phyloP scores from a whole-genome alignment of 1,284 basidiomycete species.

The Mixia osmundae region DNA sequence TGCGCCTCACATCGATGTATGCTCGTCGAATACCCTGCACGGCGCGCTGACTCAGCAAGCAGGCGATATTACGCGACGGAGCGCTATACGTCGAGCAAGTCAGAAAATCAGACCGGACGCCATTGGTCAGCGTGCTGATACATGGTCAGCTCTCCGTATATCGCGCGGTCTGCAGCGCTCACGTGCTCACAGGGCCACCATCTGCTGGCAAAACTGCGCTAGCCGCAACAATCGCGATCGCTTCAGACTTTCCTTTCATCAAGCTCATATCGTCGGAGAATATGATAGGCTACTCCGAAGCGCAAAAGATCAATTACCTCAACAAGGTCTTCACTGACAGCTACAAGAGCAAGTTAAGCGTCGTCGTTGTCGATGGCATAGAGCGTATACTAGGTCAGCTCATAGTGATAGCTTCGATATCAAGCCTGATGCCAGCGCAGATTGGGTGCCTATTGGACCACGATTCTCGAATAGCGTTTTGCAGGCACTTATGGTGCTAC shows the following conservation, averaged over 20 bases:
- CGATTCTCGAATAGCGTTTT: slow-evolving; percentile 87
- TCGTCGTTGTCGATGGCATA: slow-evolving; percentile 87
- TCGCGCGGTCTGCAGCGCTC: neutral
- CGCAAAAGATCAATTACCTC: slow-evolving; percentile 74
- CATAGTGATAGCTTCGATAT: neutral
- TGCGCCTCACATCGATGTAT: slow-evolving; percentile 44
- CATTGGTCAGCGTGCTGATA: slow-evolving; percentile 70
- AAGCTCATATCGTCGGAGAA: slow-evolving; percentile 88
- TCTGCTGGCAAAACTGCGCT: slow-evolving; percentile 89
- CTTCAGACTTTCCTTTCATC: slow-evolving; percentile 89
- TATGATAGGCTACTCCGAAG: slow-evolving; percentile 86
- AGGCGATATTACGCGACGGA: slow-evolving; percentile 78
- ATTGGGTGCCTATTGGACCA: slow-evolving; percentile 95
- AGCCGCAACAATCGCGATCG: slow-evolving; percentile 80
- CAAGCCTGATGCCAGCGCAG: slow-evolving; percentile 24
- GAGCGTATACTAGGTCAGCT: slow-evolving; percentile 60
- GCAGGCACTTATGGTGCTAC: slow-evolving; percentile 71
- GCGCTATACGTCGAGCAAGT: slow-evolving; percentile 88
- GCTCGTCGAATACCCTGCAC: slow-evolving; percentile 18
- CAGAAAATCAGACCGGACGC: slow-evolving; percentile 65
- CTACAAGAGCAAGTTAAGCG: slow-evolving; percentile 89
- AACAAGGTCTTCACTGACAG: slow-evolving; percentile 88
- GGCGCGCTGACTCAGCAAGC: slow-evolving; percentile 2
- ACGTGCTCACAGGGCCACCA: slow-evolving; percentile 33
- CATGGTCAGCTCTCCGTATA: slow-evolving; percentile 31